Evolutionary conservation across 331 rosid genomes (phyloP).

Genomic region (Phaseolus coccineus): DNA sequence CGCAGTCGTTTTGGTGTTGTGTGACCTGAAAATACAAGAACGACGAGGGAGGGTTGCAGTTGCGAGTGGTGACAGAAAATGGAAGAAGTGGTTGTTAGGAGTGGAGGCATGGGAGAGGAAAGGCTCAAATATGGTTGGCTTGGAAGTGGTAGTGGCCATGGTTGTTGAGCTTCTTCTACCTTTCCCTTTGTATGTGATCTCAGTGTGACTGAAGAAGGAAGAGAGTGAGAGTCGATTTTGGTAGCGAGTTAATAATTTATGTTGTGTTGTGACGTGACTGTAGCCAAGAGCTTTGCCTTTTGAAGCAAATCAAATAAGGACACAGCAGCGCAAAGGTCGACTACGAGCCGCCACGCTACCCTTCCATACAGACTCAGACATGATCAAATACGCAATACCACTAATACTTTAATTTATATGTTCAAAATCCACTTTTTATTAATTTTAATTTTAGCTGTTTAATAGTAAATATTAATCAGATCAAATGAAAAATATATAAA

Average conservation of each 20-base stretch:
- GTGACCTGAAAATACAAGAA: not conserved
- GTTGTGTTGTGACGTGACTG: no score
- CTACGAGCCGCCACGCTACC: slow-evolving; percentile 51
- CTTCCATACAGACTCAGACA: not conserved
- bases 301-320: no score
- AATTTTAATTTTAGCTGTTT: no score
- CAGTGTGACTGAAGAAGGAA: not conserved
- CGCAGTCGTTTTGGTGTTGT: slow-evolving; percentile 24
- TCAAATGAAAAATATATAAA: no score
- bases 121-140: slow-evolving; percentile 15
- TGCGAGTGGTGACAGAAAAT: not conserved
- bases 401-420: no score
- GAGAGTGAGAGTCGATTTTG: not conserved
- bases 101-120: slow-evolving; percentile 33
- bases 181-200: not conserved
- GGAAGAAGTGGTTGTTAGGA: not conserved
- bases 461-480: no score
- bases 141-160: slow-evolving; percentile 54
- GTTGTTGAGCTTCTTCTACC: not conserved
- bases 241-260: no score
- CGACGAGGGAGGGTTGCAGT: not conserved
- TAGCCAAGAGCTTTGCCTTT: no score
- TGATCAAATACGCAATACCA: not conserved
- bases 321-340: not conserved
- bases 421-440: no score